Base-by-base conservation (phyloP, 805 yeast species). In the Danielia reshetovae region DNA sequence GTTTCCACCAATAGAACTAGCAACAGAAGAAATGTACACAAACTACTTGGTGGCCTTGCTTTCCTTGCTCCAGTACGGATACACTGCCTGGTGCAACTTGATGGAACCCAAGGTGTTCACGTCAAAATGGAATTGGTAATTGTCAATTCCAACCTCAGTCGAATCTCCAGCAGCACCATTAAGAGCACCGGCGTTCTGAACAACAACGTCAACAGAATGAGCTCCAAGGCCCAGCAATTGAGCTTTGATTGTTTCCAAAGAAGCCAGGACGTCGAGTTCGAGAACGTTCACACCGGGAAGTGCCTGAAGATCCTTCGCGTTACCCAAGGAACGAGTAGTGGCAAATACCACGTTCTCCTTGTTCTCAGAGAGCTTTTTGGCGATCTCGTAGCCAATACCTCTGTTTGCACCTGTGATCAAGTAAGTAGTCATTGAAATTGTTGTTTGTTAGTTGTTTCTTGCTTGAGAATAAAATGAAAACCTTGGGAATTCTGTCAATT, bases 381-480 rank as follows among this genome's bases (percentile, higher is more conserved):
- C 57, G 7, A 67, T 43, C 1, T 50, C 54, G 11, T 52, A 52
- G 7, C 74, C 74, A 32, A 69, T 59, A 4, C 73, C 74, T 35
- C 67, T 52, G 14, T 67, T 62, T 14, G 68, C 67, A 10, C 75
- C 74, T 2, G 70, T 58, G 12, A 68, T 43, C 5, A 68, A 46
- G 42, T 9, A 5, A 9, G 29, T 26, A 10, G 29, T 5, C 29
- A 26, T 26, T 26, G 27, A 10, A 21, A 21, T 7, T 21, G 23
- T 21, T 21, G 7, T 21, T n/a, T n/a, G n/a, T n/a, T n/a, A n/a
- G n/a, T n/a, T n/a, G n/a, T n/a, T n/a, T n/a, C n/a, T n/a, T n/a
- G n/a, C n/a, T n/a, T n/a, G n/a, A n/a, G n/a, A n/a, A n/a, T n/a
- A n/a, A n/a, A n/a, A n/a, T 21, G 23, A 10, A 21, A 21, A 21